Base-by-base conservation (phyloP, 164 flowering plant species). In the Piper longum region DNA sequence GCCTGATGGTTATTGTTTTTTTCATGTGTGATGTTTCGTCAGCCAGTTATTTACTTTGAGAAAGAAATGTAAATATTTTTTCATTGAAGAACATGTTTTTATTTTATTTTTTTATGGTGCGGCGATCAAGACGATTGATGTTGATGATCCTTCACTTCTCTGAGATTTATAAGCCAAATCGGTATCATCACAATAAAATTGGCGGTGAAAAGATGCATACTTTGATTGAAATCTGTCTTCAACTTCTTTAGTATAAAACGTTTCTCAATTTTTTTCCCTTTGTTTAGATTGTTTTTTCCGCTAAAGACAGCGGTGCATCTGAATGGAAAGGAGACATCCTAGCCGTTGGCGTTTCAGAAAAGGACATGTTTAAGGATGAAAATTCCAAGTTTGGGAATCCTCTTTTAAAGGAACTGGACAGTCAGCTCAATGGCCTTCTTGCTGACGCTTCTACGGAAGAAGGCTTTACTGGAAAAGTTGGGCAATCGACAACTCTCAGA, bases 311-410 rank as follows among this genome's bases (percentile, higher is more conserved):
- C 16, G 72, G 68, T 62, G 61, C 73, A 74, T 76, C 71, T 54
- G 91, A 88, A 83, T 93, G 99, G 99, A 87, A 86, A 75, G 99
- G 99, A 61, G 99, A 93, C 76, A 75, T 93, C 40, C 87, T 93
- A 52, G 95, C 89, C 1, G 86, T 93, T 4, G 96, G 85, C 61
- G 97, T 88, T 1, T 82, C 95, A 7, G 97, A 90, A 81, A 90
- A 93, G 59, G 97, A 93, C 71, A 66, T 87, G 87, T 74, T 76
- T 1, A 90, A 82, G 70, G 88, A 88, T 63, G 86, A 76, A 44
- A 75, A 79, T 51, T 80, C 78, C 1, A 84, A 85, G 68, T 90
- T 90, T 66, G 76, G 76, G 72, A 90, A 90, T 62, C 16, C 86
- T 5, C 69, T 83, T 56, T 67, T 93, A 72, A 80, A 74, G n/a